Evolutionary conservation across 768 basidiomycete species (phyloP).

Genomic region (Vararia minispora): DNA sequence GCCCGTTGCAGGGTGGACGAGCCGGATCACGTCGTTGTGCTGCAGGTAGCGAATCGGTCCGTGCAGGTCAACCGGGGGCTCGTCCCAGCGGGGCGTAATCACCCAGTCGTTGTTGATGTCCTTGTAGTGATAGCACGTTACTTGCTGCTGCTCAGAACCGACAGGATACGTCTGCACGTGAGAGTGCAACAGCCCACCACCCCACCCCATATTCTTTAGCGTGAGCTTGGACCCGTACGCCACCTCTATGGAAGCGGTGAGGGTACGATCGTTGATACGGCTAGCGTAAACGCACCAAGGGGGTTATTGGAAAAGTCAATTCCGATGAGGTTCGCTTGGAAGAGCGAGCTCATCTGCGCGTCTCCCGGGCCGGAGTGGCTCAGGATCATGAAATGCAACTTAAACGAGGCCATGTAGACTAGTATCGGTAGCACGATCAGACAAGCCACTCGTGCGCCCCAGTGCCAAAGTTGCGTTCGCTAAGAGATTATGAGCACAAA

Average conservation of each 20-base stretch:
- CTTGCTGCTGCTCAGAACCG: constrained; percentile 90
- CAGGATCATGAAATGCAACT: constrained; percentile 90
- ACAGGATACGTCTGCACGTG: constrained; percentile 92
- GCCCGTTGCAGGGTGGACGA: constrained; percentile 72
- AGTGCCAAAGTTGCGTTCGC: constrained; percentile 84
- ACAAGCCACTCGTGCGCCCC: constrained; percentile 76
- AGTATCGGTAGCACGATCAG: constrained; percentile 84
- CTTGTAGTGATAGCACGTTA: constrained; percentile 99
- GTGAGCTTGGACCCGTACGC: constrained; percentile 87
- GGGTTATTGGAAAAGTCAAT: constrained; percentile 92
- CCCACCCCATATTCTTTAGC: constrained; percentile 95
- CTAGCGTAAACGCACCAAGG: constrained; percentile 41
- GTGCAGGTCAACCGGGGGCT: constrained; percentile 52
- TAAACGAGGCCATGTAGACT: constrained; percentile 92
- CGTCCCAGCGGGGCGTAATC: constrained; percentile 74
- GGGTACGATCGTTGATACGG: neutral
- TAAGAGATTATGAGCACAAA: constrained; percentile 21
- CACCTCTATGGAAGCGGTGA: constrained; percentile 41
- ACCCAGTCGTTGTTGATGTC: constrained; percentile 94
- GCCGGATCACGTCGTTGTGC: constrained; percentile 69
- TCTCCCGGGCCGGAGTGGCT: constrained; percentile 95
- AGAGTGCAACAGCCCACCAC: constrained; percentile 92
- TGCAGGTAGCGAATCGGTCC: constrained; percentile 59
- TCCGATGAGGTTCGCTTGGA: constrained; percentile 92
- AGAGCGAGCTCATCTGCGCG: constrained; percentile 96